Percentiles rank a stretch among this genome's conserved stretches.
These are phyloP conservation scores for Thuidium tamariscinum DNA, from an alignment of 225 moss, liverwort and hornwort genomes.

Conservation along the genomic window DNA sequence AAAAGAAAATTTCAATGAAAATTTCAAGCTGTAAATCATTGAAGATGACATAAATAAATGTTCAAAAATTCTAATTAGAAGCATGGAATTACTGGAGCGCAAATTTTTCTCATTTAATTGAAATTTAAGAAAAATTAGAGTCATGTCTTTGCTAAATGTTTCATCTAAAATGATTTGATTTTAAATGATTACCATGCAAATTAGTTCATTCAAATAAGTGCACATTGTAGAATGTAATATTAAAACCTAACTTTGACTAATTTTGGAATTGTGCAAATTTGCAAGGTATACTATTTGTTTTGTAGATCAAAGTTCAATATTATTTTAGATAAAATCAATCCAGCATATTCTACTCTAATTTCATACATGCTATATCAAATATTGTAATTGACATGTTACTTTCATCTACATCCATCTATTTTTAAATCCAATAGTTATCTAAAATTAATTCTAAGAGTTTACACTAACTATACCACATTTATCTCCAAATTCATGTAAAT, in stretches of 20 bases:
- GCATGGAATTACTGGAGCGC: not conserved
- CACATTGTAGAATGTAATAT: not conserved
- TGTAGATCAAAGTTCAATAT: not conserved
- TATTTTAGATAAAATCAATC: not conserved
- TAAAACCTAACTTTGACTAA: not conserved
- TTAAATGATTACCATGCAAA: not conserved
- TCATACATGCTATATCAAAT: not conserved
- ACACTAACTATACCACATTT: not conserved
- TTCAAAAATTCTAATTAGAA: not conserved
- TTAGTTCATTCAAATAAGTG: not conserved
- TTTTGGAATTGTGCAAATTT: not conserved
- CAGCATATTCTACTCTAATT: not conserved
- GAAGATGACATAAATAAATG: not conserved
- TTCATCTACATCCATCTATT: not conserved
- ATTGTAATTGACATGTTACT: not conserved
- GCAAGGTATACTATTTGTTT: not conserved
- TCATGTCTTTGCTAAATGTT: not conserved
- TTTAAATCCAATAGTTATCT: not conserved
- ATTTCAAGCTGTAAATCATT: not conserved
- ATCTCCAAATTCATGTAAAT: not conserved
- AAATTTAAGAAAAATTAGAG: not conserved
- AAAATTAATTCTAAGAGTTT: not conserved
- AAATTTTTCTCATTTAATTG: not conserved
- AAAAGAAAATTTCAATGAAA: not conserved
- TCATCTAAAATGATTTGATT: not conserved